These are phyloP conservation scores for Erodium texanum DNA, from an alignment of 441 rosid genomes.

Conservation along the genomic window DNA sequence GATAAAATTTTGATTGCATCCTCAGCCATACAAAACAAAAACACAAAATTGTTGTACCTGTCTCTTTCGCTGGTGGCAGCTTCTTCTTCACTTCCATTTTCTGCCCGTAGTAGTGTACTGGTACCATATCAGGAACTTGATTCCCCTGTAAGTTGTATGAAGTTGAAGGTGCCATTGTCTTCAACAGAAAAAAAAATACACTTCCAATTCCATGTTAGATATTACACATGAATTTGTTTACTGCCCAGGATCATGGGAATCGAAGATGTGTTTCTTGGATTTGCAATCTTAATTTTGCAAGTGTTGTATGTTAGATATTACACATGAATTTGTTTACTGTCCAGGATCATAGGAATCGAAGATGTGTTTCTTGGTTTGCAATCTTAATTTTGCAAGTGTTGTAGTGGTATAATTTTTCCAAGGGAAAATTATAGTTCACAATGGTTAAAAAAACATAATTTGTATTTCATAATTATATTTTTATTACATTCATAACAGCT, in stretches of 20 bases:
- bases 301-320: neutral
- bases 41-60: neutral
- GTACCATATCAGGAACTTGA: neutral
- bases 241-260: neutral
- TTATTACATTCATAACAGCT: too few relatives aligned
- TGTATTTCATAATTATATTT: too few relatives aligned
- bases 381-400: neutral
- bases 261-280: neutral
- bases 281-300: neutral
- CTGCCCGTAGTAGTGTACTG: neutral
- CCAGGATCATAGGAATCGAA: neutral
- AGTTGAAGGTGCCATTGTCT: neutral
- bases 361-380: neutral
- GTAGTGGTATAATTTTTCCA: too few relatives aligned
- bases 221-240: neutral
- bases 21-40: neutral
- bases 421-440: too few relatives aligned
- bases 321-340: neutral
- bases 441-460: too few relatives aligned
- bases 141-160: neutral
- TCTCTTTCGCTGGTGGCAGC: neutral
- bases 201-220: too few relatives aligned
- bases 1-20: slow-evolving; percentile 2
- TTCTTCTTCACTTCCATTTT: neutral
- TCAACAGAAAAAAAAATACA: too few relatives aligned